These are phyloP conservation scores for Pseudonectria buxi DNA, from an alignment of 2,329 filamentous ascomycete genomes.

Conservation along the genomic window DNA sequence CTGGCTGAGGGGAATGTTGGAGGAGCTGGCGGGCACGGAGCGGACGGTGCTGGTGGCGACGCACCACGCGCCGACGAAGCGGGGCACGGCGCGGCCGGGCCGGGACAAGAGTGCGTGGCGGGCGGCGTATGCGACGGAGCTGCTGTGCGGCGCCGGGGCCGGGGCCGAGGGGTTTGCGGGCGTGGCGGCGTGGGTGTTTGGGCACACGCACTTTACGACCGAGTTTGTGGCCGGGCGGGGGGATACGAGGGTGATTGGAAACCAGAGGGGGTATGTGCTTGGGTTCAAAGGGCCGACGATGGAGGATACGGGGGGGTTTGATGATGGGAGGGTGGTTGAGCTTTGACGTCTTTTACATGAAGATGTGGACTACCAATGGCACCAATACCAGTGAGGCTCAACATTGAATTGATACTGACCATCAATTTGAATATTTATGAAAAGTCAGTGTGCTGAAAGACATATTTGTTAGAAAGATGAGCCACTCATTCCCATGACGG, in stretches of 20 bases:
- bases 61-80: constrained; percentile 49
- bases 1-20: constrained; percentile 42
- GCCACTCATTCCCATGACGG: too few species aligned
- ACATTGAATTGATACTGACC: too few species aligned
- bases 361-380: too few species aligned
- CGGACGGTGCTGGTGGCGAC: constrained; percentile 42
- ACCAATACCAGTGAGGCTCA: too few species aligned
- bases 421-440: too few species aligned
- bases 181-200: constrained; percentile 39
- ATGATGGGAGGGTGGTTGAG: constrained; percentile 17
- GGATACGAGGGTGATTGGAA: constrained; percentile 34
- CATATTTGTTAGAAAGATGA: too few species aligned
- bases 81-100: constrained; percentile 40
- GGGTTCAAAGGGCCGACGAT: constrained; percentile 16
- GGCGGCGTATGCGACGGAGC: constrained; percentile 40
- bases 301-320: constrained; percentile 18
- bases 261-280: constrained; percentile 39
- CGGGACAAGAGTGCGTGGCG: constrained; percentile 40
- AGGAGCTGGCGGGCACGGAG: constrained; percentile 11
- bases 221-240: constrained; percentile 19
- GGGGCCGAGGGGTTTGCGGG: constrained; percentile 33
- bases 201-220: constrained; percentile 41
- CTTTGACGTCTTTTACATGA: too few species aligned
- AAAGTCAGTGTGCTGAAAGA: too few species aligned
- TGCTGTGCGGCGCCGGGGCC: constrained; percentile 30